phyloP scores from a whole-genome alignment of 1,284 basidiomycete genomes.

The Pseudozyma pruni region DNA sequence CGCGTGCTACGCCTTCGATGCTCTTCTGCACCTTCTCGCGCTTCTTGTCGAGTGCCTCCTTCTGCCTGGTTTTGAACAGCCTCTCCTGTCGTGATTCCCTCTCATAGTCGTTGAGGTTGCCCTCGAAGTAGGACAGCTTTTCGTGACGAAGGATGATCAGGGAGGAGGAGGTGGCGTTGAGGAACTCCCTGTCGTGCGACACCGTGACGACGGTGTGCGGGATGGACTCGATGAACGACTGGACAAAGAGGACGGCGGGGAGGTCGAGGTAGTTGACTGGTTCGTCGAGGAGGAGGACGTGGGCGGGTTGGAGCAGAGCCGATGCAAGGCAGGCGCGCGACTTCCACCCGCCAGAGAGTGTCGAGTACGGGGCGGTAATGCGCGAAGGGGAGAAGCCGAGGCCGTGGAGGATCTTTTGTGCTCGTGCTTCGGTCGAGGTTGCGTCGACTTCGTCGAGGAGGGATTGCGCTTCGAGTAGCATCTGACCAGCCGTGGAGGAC shows the following conservation, averaged over 20 bases:
- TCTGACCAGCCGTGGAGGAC: constrained; percentile 60
- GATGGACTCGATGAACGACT: constrained; percentile 72
- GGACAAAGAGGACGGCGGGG: constrained; percentile 69
- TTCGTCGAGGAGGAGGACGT: constrained; percentile 70
- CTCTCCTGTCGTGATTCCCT: constrained; percentile 72
- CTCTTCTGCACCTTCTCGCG: constrained; percentile 70
- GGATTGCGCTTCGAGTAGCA: constrained; percentile 66
- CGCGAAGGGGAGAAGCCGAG: constrained; percentile 75
- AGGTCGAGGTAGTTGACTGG: constrained; percentile 71
- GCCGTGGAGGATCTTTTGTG: constrained; percentile 74
- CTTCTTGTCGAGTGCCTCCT: constrained; percentile 74
- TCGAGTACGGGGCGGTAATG: constrained; percentile 71
- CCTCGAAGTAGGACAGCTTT: constrained; percentile 74
- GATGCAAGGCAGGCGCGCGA: constrained; percentile 73
- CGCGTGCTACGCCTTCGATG: constrained; percentile 71
- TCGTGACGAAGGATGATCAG: constrained; percentile 75
- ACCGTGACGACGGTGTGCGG: constrained; percentile 74
- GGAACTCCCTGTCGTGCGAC: constrained; percentile 79
- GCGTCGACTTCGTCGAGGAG: constrained; percentile 67
- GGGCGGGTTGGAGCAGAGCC: constrained; percentile 69
- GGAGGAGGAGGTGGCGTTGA: constrained; percentile 76
- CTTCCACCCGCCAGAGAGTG: constrained; percentile 78
- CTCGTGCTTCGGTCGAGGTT: constrained; percentile 72
- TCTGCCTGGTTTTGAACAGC: constrained; percentile 72
- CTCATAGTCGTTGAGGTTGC: constrained; percentile 74